Conservation (phyloP, 768 basidiomycete species). For the Tylopilus felleus region DNA sequence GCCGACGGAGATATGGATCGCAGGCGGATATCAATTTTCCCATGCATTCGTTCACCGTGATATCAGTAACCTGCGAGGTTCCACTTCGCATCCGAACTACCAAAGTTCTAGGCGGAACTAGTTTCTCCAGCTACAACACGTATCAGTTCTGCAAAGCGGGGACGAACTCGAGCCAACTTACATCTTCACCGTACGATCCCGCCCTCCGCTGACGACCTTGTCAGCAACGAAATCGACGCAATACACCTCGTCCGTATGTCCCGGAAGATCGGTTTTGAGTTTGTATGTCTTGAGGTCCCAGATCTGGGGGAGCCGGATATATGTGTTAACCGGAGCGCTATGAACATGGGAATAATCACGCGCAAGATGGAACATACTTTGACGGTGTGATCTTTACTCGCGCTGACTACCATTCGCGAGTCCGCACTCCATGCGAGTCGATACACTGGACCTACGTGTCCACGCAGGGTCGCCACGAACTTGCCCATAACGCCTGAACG, state of each 20-base stretch:
- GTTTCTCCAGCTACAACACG: constrained; percentile 28
- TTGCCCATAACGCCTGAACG: constrained; percentile 61
- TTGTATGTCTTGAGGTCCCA: constrained; percentile 98
- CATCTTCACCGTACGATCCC: constrained; percentile 92
- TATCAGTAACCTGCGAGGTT: background rate
- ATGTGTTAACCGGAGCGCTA: background rate
- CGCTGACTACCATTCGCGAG: constrained; percentile 86
- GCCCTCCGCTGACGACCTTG: constrained; percentile 97
- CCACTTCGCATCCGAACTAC: background rate
- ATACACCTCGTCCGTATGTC: constrained; percentile 97
- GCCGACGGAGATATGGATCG: background rate
- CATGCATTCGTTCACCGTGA: background rate
- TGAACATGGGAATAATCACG: background rate
- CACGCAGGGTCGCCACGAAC: constrained; percentile 86
- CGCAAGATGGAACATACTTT: constrained; percentile 55
- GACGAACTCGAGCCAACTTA: constrained; percentile 37
- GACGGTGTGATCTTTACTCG: constrained; percentile 93
- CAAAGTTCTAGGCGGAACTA: constrained; percentile 13
- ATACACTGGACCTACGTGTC: constrained; percentile 94
- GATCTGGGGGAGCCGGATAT: constrained; percentile 41
- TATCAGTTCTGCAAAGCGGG: background rate
- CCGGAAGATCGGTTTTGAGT: constrained; percentile 89
- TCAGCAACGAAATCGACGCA: constrained; percentile 99
- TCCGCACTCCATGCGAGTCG: constrained; percentile 95
- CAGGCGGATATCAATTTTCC: background rate